Conservation (phyloP, 208 protist genomes). For the Wallacemonas sp. region DNA sequence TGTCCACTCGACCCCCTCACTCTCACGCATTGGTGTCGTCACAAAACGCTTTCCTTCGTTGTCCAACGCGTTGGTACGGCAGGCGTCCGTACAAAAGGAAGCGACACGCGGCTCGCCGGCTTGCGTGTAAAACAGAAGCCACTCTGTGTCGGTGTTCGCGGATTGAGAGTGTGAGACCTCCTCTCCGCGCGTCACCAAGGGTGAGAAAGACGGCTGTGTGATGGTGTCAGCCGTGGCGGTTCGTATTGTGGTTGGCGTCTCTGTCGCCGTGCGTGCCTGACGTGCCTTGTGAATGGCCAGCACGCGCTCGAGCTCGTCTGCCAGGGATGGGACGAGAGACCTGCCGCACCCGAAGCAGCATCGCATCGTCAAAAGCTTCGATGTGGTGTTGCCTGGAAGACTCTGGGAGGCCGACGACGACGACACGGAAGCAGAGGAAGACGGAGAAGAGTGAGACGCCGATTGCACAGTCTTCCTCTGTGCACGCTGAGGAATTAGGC, state of each 20-base stretch:
- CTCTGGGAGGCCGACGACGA: neutral
- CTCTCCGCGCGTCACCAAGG: no score
- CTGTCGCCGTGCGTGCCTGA: no score
- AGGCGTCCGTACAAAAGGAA: conserved; percentile 22
- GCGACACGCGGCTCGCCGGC: conserved; percentile 13
- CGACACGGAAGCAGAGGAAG: neutral
- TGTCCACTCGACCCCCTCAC: no score
- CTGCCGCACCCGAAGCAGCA: conserved; percentile 48
- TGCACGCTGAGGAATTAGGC: no score
- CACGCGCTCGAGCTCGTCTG: conserved; percentile 33
- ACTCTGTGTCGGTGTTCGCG: no score
- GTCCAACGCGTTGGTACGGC: conserved; percentile 8
- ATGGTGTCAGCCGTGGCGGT: no score
- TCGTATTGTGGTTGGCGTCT: no score
- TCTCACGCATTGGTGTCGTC: neutral
- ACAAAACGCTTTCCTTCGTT: conserved; percentile 29
- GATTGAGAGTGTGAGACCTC: no score
- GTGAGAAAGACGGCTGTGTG: no score
- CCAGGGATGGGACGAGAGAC: conserved; percentile 23
- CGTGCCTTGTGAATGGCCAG: neutral
- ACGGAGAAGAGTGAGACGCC: no score
- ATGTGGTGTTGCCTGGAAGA: no score
- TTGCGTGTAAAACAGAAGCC: neutral
- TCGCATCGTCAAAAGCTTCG: neutral
- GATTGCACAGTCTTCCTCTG: no score